Percentiles rank a stretch among this genome's conserved stretches.
Conservation (phyloP, 2,329 filamentous ascomycete genomes). For the Alternaria consortialis region DNA sequence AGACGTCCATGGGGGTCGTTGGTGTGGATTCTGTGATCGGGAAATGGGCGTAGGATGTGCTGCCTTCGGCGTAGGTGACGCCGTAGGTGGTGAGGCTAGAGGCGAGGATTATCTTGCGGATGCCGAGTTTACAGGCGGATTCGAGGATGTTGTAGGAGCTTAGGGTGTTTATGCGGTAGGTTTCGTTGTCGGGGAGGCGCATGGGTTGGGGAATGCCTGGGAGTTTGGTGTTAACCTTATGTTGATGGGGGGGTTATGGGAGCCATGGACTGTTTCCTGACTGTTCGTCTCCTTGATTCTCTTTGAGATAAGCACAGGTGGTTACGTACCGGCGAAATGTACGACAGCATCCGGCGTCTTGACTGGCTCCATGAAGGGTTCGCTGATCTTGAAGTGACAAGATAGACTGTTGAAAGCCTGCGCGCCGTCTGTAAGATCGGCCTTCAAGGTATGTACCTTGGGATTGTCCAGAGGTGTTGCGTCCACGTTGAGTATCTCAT, state of each 20-base stretch:
- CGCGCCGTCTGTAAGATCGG: slow-evolving; percentile 63
- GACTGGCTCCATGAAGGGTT: slow-evolving; percentile 47
- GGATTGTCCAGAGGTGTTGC: slow-evolving; percentile 56
- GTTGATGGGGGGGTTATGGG: not conserved
- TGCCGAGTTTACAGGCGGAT: slow-evolving; percentile 66
- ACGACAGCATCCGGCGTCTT: slow-evolving; percentile 66
- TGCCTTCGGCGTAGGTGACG: slow-evolving; percentile 65
- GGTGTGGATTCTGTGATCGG: slow-evolving; percentile 67
- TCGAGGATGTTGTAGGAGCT: slow-evolving; percentile 67
- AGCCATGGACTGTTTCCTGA: not conserved
- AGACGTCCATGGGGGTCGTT: slow-evolving; percentile 66
- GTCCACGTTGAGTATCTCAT: slow-evolving; percentile 65
- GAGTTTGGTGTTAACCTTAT: not conserved
- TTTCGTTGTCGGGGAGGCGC: slow-evolving; percentile 68
- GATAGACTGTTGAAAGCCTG: slow-evolving; percentile 65
- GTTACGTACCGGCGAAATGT: slow-evolving; percentile 62
- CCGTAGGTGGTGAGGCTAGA: slow-evolving; percentile 67
- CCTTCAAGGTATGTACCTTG: slow-evolving; percentile 62
- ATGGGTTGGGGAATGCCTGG: slow-evolving; percentile 61
- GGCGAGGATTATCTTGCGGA: slow-evolving; percentile 69
- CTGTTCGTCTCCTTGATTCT: not conserved
- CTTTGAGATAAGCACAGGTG: not conserved
- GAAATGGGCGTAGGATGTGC: slow-evolving; percentile 63
- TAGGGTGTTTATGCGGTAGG: slow-evolving; percentile 56
- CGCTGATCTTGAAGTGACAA: slow-evolving; percentile 62